These are phyloP conservation scores for Thalia dealbata DNA, from an alignment of 176 grass and related monocot species.

Conservation along the genomic window DNA sequence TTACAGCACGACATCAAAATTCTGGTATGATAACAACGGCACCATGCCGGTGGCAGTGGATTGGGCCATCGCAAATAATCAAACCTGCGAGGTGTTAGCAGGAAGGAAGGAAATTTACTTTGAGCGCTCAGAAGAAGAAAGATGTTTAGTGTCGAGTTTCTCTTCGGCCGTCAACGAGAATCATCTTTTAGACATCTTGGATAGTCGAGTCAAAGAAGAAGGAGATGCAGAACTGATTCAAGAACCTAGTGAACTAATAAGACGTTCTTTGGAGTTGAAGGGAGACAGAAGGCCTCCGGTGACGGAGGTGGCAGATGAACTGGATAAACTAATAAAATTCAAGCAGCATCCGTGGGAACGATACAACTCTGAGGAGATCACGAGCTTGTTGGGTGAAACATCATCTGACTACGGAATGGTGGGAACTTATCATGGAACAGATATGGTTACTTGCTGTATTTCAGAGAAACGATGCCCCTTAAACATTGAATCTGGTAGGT, in stretches of 20 bases:
- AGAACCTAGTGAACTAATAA: not conserved
- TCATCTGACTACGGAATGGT: not conserved
- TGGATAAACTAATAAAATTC: not conserved
- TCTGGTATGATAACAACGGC: not conserved
- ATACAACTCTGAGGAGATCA: not conserved
- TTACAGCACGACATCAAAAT: not conserved
- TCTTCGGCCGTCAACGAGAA: not conserved
- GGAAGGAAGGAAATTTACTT: not conserved
- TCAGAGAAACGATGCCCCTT: not conserved
- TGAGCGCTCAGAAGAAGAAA: not conserved
- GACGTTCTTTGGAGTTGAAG: not conserved
- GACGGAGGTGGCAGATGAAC: not conserved
- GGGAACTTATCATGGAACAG: not conserved
- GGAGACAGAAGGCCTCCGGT: slow-evolving; percentile 3
- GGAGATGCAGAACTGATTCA: not conserved
- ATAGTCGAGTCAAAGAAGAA: not conserved
- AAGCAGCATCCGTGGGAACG: not conserved
- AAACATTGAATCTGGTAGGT: not conserved
- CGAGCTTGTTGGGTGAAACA: not conserved
- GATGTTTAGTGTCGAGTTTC: not conserved
- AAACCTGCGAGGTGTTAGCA: not conserved
- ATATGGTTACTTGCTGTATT: not conserved
- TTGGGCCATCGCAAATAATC: slow-evolving; percentile 19
- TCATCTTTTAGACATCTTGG: not conserved
- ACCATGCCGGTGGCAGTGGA: slow-evolving; percentile 19